These are phyloP conservation scores for Camellia oleifera DNA, from an alignment of 179 eudicot species.

Conservation along the genomic window DNA sequence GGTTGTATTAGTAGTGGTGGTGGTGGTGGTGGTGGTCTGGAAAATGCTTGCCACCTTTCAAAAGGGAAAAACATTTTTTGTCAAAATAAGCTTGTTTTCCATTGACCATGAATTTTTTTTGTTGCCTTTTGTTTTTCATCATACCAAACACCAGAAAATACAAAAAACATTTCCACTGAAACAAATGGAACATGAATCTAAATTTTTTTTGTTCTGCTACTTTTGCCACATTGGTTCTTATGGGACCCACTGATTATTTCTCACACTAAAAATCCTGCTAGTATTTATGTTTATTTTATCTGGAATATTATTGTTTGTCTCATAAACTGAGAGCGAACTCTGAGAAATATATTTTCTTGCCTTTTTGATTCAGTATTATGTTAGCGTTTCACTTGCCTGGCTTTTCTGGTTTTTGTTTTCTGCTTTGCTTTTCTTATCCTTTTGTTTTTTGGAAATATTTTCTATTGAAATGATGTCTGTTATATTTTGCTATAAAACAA, in stretches of 20 bases:
- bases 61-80: too few species aligned
- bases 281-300: neutral
- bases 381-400: neutral
- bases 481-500: neutral
- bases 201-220: neutral
- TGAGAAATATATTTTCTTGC: neutral
- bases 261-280: neutral
- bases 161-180: too few species aligned
- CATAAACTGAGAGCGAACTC: neutral
- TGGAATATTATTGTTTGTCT: neutral
- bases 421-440: too few species aligned
- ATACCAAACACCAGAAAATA: too few species aligned
- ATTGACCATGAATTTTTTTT: too few species aligned
- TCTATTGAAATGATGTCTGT: neutral
- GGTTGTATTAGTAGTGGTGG: too few species aligned
- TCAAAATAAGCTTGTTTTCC: too few species aligned
- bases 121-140: too few species aligned
- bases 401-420: neutral
- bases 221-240: neutral
- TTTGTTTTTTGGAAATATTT: neutral
- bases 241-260: neutral
- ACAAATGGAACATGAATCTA: neutral
- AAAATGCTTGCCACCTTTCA: too few species aligned
- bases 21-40: too few species aligned
- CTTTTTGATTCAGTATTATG: neutral